Percentiles rank a stretch among this genome's conserved stretches.
These are phyloP conservation scores for Aspergillus taichungensis DNA, from an alignment of 495 filamentous ascomycete genomes.

Conservation along the genomic window DNA sequence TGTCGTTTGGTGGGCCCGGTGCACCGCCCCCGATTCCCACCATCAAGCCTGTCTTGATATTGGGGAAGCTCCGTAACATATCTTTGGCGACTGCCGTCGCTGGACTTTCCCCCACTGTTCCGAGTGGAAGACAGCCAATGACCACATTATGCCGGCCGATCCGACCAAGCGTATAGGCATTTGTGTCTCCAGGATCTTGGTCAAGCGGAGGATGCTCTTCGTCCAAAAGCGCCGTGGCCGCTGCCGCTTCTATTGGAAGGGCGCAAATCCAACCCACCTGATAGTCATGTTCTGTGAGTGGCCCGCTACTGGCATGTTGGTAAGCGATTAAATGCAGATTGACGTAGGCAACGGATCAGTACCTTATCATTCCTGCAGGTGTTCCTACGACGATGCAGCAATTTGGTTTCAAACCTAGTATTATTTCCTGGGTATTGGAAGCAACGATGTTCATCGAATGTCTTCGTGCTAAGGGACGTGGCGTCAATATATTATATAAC, in stretches of 20 bases:
- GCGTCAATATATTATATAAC: no score
- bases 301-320: neutral
- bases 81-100: neutral
- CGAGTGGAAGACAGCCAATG: neutral
- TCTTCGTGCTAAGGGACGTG: no score
- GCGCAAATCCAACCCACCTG: constrained; percentile 37
- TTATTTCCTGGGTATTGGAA: no score
- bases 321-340: no score
- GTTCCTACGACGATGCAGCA: no score
- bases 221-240: constrained; percentile 12
- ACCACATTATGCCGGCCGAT: neutral
- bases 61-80: constrained; percentile 11
- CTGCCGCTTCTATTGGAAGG: constrained; percentile 21
- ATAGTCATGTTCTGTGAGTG: constrained; percentile 12
- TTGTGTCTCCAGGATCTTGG: neutral
- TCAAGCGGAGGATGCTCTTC: neutral
- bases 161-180: constrained; percentile 2
- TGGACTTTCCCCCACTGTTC: neutral
- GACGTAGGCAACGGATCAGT: no score
- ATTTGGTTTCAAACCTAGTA: no score
- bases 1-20: neutral
- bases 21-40: constrained; percentile 13
- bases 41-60: constrained; percentile 9
- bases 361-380: no score
- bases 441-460: no score